Evolutionary conservation across 1,284 basidiomycete genomes (phyloP).

Genomic region (Apiotrichum laibachii): DNA sequence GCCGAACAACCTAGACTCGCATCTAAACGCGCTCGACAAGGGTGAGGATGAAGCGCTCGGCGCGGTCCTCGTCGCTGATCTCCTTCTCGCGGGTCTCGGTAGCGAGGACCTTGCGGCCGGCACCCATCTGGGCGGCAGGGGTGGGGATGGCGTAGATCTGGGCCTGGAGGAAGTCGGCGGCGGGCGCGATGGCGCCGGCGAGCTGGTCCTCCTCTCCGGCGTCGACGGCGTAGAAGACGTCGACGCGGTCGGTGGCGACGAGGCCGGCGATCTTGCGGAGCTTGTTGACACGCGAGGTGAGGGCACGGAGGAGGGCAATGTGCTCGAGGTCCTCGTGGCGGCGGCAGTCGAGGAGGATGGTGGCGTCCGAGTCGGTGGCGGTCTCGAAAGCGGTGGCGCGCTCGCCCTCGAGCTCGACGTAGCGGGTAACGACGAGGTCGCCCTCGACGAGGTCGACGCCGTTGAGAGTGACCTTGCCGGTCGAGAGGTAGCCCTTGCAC

Average conservation of each 20-base stretch:
- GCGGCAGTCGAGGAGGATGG: slow-evolving; percentile 85
- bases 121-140: slow-evolving; percentile 62
- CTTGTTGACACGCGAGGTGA: slow-evolving; percentile 93
- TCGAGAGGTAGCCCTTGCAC: slow-evolving; percentile 73
- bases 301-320: slow-evolving; percentile 84
- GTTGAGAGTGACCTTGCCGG: slow-evolving; percentile 78
- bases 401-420: slow-evolving; percentile 65
- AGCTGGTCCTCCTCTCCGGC: slow-evolving; percentile 66
- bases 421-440: slow-evolving; percentile 86
- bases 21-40: slow-evolving; percentile 25
- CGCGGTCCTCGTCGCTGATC: slow-evolving; percentile 88
- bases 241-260: slow-evolving; percentile 90
- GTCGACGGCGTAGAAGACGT: slow-evolving; percentile 83
- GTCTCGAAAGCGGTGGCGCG: slow-evolving; percentile 64
- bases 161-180: slow-evolving; percentile 66
- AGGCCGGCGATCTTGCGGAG: slow-evolving; percentile 92
- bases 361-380: slow-evolving; percentile 91
- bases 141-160: slow-evolving; percentile 72
- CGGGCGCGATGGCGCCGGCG: slow-evolving; percentile 64
- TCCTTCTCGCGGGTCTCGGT: slow-evolving; percentile 68
- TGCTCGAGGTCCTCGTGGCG: slow-evolving; percentile 80
- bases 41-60: slow-evolving; percentile 57
- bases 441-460: slow-evolving; percentile 86
- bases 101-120: slow-evolving; percentile 67
- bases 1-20: too few species aligned